Evolutionary conservation across 2,329 filamentous ascomycete species (phyloP), one percentile per base, ranked within the genome.

Genomic region (Penicillium frequentans): DNA sequence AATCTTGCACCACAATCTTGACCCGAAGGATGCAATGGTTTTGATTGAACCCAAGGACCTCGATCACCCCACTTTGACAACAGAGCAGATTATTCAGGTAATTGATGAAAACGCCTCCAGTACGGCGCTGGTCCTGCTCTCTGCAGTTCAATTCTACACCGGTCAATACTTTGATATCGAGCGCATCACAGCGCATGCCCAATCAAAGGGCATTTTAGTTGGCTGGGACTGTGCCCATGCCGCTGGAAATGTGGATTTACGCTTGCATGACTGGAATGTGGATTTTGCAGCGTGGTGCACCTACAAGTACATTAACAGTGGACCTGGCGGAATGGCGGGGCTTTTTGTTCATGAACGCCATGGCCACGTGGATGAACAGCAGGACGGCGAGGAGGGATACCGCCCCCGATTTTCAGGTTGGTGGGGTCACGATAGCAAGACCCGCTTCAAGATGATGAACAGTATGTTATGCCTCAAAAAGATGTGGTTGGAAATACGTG

Each of bases 261-360:
- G 81, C 56, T 81, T 96, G 21, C 91, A 96, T 73, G 90, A 93
- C 66, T 96, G 92, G 92, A 83, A 90, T 64, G 91, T 96, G 33
- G 92, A 96, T 73, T 96, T 96, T 68, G 92, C 93, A 16, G 90
- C 85, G 53, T 96, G 92, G 92, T 96, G 92, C 75, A 93, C 88
- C 19, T 96, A 96, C 82, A 96, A 96, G 77, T 96, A 96, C 77
- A 84, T 96, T 72, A 96, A 96, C 70, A 86, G 87, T 26, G 92
- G 92, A 0, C 91, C 92, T 0, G 92, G 92, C 4, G 83, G 87
- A 16, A 96, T 96, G 61, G 91, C 85, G 1, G 91, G 89, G 0
- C 79, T 88, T 1, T 96, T 92, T 64, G 89, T 96, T 9, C 91
- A 96, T 72, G 85, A 90, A 69, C 81, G 79, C 39, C 89, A 96